phyloP scores from a whole-genome alignment of 768 basidiomycete genomes.

The Grammothele lineata region DNA sequence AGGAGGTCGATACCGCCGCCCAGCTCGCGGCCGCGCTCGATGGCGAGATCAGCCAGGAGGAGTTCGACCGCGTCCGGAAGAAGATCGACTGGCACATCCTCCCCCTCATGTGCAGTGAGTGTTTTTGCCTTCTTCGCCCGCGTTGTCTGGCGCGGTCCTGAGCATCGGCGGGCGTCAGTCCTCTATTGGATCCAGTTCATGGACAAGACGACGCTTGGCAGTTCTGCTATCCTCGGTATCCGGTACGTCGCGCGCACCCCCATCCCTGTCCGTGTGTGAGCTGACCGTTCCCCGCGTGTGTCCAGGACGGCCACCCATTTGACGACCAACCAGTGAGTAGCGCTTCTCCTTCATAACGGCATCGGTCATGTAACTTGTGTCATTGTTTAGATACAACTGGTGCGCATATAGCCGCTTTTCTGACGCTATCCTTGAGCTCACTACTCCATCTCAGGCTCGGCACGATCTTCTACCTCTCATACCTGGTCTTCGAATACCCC shows the following conservation, averaged over 20 bases:
- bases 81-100: slow-evolving; percentile 69
- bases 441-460: slow-evolving; percentile 50
- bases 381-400: slow-evolving; percentile 57
- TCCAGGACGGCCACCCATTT: slow-evolving; percentile 56
- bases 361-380: background rate
- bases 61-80: slow-evolving; percentile 46
- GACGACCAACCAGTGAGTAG: slow-evolving; percentile 53
- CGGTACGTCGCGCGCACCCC: slow-evolving; percentile 33
- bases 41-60: slow-evolving; percentile 44
- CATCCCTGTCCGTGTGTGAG: too few relatives aligned
- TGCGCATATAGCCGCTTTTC: slow-evolving; percentile 24
- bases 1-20: slow-evolving; percentile 60
- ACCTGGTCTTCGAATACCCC: slow-evolving; percentile 68
- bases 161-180: slow-evolving; percentile 1
- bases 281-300: too few relatives aligned
- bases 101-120: slow-evolving; percentile 70
- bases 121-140: background rate
- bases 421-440: background rate
- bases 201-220: slow-evolving; percentile 72
- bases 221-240: slow-evolving; percentile 67
- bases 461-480: slow-evolving; percentile 70
- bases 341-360: background rate
- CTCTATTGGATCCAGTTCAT: slow-evolving; percentile 65
- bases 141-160: background rate
- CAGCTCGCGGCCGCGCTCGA: slow-evolving; percentile 45